Conservation (phyloP, 345 rosid species). For the Pseudoturritis turrita region DNA sequence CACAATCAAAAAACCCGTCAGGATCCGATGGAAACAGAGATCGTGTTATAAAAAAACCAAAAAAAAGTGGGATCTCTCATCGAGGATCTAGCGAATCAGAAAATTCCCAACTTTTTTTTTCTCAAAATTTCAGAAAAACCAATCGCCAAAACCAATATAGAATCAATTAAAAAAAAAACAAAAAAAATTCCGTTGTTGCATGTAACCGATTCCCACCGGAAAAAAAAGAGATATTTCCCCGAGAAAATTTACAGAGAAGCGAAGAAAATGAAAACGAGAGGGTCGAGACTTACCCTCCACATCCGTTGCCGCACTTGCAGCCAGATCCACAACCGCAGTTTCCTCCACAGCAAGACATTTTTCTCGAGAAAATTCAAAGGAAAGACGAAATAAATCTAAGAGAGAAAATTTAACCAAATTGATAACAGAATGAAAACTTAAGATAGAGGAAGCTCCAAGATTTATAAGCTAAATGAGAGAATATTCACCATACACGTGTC, state of each 20-base stretch:
- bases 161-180: neutral
- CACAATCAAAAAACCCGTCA: neutral
- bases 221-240: neutral
- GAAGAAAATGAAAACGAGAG: neutral
- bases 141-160: neutral
- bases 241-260: neutral
- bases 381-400: neutral
- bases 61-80: neutral
- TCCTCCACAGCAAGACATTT: constrained; percentile 74
- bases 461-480: constrained; percentile 37
- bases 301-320: constrained; percentile 61
- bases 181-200: no score
- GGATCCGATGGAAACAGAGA: neutral
- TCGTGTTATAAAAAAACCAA: neutral
- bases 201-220: neutral
- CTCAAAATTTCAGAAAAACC: neutral
- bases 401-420: neutral
- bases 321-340: constrained; percentile 60
- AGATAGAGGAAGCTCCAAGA: neutral
- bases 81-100: neutral
- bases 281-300: constrained; percentile 45
- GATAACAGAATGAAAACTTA: neutral
- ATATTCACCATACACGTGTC: constrained; percentile 53
- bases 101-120: neutral
- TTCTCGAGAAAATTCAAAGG: constrained; percentile 13